A percentile compares a stretch with the other conserved stretches of the same genome.
phyloP scores from a whole-genome alignment of 2,329 filamentous ascomycete genomes.

The Elsinoe batatas region DNA sequence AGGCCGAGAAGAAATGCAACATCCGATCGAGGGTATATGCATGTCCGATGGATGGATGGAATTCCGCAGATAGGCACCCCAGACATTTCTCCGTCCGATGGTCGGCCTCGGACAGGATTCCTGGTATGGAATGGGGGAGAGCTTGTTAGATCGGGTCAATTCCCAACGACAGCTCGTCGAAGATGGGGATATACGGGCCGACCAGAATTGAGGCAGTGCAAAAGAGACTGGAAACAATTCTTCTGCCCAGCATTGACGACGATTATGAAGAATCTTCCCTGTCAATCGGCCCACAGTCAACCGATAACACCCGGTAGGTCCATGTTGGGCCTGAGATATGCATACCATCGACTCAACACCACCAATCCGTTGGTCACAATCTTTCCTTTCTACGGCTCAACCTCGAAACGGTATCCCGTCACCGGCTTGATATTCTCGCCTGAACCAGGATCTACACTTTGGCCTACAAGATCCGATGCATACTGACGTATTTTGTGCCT shows the following conservation, averaged over 20 bases:
- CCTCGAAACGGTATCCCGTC: neutral
- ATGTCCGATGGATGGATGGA: neutral
- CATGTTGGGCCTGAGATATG: neutral
- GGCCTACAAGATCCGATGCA: neutral
- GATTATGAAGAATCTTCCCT: neutral
- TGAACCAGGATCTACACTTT: neutral
- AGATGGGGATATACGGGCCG: too few relatives aligned
- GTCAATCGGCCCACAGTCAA: slow-evolving; percentile 1
- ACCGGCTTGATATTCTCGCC: neutral
- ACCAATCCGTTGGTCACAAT: neutral
- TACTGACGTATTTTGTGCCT: neutral
- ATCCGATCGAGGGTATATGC: neutral
- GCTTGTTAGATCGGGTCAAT: neutral
- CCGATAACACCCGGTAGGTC: neutral
- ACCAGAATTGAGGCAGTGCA: too few relatives aligned
- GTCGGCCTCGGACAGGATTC: neutral
- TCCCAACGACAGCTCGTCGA: neutral
- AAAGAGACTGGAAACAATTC: too few relatives aligned
- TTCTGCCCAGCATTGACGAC: too few relatives aligned
- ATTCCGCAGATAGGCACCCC: neutral
- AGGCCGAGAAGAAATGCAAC: neutral
- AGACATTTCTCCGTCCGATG: neutral
- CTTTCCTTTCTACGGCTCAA: neutral
- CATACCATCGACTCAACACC: slow-evolving; percentile 3
- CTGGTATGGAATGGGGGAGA: neutral